Base-by-base conservation (phyloP, 106 monocot genomes). In the Cymbidium sinense region DNA sequence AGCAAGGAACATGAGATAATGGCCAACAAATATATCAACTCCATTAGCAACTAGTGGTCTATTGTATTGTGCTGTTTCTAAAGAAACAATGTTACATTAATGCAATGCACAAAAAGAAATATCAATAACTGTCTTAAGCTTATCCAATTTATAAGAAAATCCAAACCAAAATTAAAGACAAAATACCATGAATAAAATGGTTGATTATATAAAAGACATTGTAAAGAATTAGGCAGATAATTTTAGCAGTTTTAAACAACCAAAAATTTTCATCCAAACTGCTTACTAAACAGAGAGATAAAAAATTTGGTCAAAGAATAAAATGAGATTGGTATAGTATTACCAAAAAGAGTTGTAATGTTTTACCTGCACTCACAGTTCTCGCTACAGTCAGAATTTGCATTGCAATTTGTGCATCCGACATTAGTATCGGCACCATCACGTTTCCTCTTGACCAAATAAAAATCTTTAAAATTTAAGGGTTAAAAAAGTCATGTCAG, bases 311-410 rank as follows among this genome's bases (percentile, higher is more conserved):
- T 23, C 31, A 67, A 13, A 10, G 4, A 67, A 29, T 13, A 67
- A 13, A 13, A 67, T 67, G 12, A 33, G 31, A 67, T 67, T 67
- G 33, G 67, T 33, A 2, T 4, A 31, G 31, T 67, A 67, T 33
- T 31, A 67, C 12, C 31, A 33, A 33, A n/a, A 7, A 33, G 29
- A 67, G 33, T 21, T 71, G 13, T 31, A 34, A 2, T 69, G 69
- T 78, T 67, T 43, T 82, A 99, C 98, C 94, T 91, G 92, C 98
- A 99, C 84, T 94, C 98, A 80, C 98, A 99, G 31, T 99, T 76
- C 8, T 87, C 88, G 55, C 74, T 80, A 58, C 98, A 99, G 43
- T 79, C 84, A 62, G 94, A 88, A 84, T 82, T 75, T 33, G 78
- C 43, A 62, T 55, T 77, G 77, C 94, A 94, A 54, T 77, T 84